phyloP scores from a whole-genome alignment of 106 monocot genomes.

The Hemerocallis citrina region DNA sequence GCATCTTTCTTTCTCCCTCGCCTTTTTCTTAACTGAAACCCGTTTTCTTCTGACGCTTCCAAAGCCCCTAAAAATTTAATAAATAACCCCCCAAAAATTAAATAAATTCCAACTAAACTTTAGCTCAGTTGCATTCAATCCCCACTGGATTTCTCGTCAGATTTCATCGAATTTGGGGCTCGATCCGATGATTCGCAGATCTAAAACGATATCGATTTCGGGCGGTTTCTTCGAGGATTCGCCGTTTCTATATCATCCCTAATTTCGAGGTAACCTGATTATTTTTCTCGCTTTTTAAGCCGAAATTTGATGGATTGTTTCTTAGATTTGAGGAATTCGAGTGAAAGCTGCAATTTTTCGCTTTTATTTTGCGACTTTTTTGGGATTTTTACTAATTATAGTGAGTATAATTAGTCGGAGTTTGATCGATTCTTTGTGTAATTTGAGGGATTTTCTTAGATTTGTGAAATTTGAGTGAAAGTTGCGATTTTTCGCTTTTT shows the following conservation, averaged over 20 bases:
- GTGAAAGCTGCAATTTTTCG: too few species aligned
- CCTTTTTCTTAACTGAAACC: not conserved
- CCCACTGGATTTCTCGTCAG: slow-evolving; percentile 11
- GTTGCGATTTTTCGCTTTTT: not conserved
- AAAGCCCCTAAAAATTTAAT: too few species aligned
- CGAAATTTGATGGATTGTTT: too few species aligned
- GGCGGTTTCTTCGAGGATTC: not conserved
- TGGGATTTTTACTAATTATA: too few species aligned
- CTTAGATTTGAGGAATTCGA: too few species aligned
- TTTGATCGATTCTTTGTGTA: not conserved
- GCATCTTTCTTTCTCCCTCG: not conserved
- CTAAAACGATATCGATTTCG: not conserved
- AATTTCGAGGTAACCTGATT: not conserved
- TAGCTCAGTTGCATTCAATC: too few species aligned
- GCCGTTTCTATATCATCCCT: not conserved
- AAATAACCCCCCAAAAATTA: too few species aligned
- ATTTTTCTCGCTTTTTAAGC: not conserved
- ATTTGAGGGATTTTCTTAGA: not conserved
- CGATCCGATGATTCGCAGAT: slow-evolving; percentile 4
- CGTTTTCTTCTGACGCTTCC: not conserved
- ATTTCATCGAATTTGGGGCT: not conserved
- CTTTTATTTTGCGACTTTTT: too few species aligned
- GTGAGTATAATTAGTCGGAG: too few species aligned
- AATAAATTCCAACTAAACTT: too few species aligned
- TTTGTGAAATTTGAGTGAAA: too few species aligned